Base-by-base conservation (phyloP, 2,329 filamentous ascomycete species). In the Alternaria sp. region DNA sequence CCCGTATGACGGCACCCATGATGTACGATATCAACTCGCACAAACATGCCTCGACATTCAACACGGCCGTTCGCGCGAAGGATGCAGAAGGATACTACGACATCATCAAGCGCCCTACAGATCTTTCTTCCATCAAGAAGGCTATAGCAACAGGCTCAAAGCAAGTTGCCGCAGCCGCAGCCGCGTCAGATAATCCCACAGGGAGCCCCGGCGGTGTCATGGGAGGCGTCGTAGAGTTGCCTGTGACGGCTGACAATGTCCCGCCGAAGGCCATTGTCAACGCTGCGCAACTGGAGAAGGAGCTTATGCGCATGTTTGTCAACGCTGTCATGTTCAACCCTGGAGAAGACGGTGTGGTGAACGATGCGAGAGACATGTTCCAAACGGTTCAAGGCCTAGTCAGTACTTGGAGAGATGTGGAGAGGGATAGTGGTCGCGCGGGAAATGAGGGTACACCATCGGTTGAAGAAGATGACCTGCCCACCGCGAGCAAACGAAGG, bases 281-380 rank as follows among this genome's bases (percentile, higher is more conserved):
- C 79, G 94, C 92, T 54, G 89, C 91, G 1, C 96, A 98, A 78
- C 85, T 98, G 15, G 95, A 98, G 80, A 93, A 93, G 69, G 95
- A 98, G 78, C 84, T 98, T 11, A 93, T 96, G 72, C 92, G 96
- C 72, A 97, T 98, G 92, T 97, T 98, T 79, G 93, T 93, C 69
- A 98, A 98, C 74, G 95, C 96, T 17, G 91, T 97, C 80, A 98
- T 99, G 96, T 99, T 97, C 84, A 98, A 98, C 72, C 90, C 92
- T 0, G 93, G 97, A 66, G 93, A 97, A 79, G 93, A 95, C 40
- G 93, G 91, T 4, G 90, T 97, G 28, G 94, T 97, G 30, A 90
- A 92, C 62, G 93, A 97, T 75, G 93, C 94, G 1, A 85, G 91
- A 60, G 91, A 93, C 78, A 97, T 97, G 93, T 96, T 93, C 73